These are phyloP conservation scores for Bryoglossum gracile DNA, from an alignment of 495 filamentous ascomycete genomes.

Conservation along the genomic window DNA sequence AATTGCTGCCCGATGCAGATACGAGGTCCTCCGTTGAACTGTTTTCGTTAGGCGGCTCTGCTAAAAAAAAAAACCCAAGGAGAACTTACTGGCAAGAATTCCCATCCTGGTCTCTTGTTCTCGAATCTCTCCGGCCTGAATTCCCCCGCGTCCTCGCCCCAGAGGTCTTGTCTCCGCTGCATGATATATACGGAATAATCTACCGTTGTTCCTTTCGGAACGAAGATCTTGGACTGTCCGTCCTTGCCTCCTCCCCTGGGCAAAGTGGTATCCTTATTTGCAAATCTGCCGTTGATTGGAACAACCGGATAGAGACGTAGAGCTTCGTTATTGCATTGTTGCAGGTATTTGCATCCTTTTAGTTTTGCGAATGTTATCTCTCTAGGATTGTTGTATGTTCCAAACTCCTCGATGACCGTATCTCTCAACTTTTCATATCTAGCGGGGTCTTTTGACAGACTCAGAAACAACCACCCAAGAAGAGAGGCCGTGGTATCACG, in stretches of 20 bases:
- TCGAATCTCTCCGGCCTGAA: constrained; percentile 57
- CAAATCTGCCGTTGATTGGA: constrained; percentile 35
- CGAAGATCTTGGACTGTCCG: constrained; percentile 23
- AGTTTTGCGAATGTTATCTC: constrained; percentile 31
- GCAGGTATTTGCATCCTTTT: constrained; percentile 37
- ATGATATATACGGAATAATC: constrained; percentile 42
- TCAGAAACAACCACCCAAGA: constrained; percentile 26
- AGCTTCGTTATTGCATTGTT: constrained; percentile 42
- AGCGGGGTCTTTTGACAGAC: constrained; percentile 13
- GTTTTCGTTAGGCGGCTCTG: constrained; percentile 29
- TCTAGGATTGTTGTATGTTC: constrained; percentile 16
- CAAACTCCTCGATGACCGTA: constrained; percentile 30
- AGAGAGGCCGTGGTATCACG: constrained; percentile 54
- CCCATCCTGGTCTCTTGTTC: constrained; percentile 24
- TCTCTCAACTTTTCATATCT: constrained; percentile 30
- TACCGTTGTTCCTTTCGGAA: constrained; percentile 27
- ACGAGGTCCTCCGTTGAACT: constrained; percentile 58
- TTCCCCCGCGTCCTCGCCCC: constrained; percentile 42
- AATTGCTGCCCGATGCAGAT: constrained; percentile 49
- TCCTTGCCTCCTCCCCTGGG: constrained; percentile 44
- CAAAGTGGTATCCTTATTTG: constrained; percentile 44
- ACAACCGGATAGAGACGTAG: constrained; percentile 36
- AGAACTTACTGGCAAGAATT: constrained; percentile 41
- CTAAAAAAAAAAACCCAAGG: constrained; percentile 1
- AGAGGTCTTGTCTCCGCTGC: constrained; percentile 51